Base-by-base conservation (phyloP, 495 filamentous ascomycete genomes). In the Friedmanniomyces endolithicus region DNA sequence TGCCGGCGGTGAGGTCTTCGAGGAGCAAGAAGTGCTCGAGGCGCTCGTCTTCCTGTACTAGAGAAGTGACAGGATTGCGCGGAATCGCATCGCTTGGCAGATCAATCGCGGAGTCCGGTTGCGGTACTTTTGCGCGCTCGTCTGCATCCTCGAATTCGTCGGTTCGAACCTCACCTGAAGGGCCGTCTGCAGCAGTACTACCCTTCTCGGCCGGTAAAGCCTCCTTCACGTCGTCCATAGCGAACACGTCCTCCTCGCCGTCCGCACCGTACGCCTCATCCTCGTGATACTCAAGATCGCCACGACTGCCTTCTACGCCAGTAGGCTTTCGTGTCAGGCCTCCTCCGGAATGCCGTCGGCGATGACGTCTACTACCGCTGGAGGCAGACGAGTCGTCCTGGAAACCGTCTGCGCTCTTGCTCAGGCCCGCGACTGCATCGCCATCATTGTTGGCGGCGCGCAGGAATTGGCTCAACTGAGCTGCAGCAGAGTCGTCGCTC, bases 1-100 rank as follows among this genome's bases (percentile, higher is more conserved):
- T 96, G 33, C 92, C 92, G 6, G 92, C 87, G 1, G 92, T 98
- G 27, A 98, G 78, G 65, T 98, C 92, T 70, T 98, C 92, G n/a
- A 98, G 73, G 0, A 98, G 75, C 8, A 98, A 75, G 68, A 98
- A 98, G 62, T 90, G 90, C 65, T 95, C 86, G 23, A 92, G 85
- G 16, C 90, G 77, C 51, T 84, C 80, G 55, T 83, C 81, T 7
- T 70, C 74, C 45, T 76, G 70, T 22, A 81, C 77, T 59, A 88
- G 86, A 0, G 87, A 87, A 65, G 92, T 80, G 64, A 87, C 87
- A 1, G 88, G 86, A 63, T 92, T 90, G 52, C 79, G 67, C 0
- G 82, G 82, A n/a, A 59, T 58, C 37, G 43, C 19, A 12, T 53
- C 55, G 35, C 14, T 33, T 1, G 60, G 14, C 4, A 45, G 11